Evolutionary conservation across 106 monocot species (phyloP).

Genomic region (Triglochin maritima): DNA sequence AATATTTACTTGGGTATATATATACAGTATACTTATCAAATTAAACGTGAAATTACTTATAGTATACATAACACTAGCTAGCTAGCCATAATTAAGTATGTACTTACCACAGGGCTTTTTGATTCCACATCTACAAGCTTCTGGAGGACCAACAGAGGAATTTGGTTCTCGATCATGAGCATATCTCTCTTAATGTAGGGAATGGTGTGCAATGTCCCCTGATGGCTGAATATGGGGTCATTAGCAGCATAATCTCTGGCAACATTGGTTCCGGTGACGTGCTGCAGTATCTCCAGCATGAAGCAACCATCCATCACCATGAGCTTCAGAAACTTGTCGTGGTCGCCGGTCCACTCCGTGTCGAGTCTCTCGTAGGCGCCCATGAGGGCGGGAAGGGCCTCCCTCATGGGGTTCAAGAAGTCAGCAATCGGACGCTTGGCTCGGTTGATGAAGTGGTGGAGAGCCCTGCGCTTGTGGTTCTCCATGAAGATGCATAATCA

Average conservation of each 20-base stretch:
- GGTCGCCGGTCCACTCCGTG: conserved; percentile 20
- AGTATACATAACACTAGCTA: neutral
- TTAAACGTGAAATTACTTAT: no score
- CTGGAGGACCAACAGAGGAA: conserved; percentile 55
- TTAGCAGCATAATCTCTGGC: conserved; percentile 38
- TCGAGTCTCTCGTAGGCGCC: conserved; percentile 35
- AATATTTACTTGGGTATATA: neutral
- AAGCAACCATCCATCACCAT: conserved; percentile 43
- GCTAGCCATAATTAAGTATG: neutral
- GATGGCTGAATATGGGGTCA: conserved; percentile 86
- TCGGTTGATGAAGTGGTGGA: conserved; percentile 51
- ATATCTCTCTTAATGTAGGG: conserved; percentile 80
- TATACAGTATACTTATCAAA: neutral
- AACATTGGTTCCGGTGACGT: conserved; percentile 1
- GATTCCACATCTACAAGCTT: conserved; percentile 39
- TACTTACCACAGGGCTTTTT: conserved; percentile 15
- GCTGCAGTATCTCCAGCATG: conserved; percentile 46
- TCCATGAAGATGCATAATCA: conserved; percentile 32
- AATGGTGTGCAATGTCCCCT: conserved; percentile 51
- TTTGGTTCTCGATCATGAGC: conserved; percentile 89
- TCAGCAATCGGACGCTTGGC: conserved; percentile 20
- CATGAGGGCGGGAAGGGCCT: conserved; percentile 20
- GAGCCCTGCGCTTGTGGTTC: conserved; percentile 55
- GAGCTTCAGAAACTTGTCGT: conserved; percentile 19
- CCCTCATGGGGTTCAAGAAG: conserved; percentile 33